Conservation (phyloP, 139 green algal species). For the Chlamydomonas applanata region DNA sequence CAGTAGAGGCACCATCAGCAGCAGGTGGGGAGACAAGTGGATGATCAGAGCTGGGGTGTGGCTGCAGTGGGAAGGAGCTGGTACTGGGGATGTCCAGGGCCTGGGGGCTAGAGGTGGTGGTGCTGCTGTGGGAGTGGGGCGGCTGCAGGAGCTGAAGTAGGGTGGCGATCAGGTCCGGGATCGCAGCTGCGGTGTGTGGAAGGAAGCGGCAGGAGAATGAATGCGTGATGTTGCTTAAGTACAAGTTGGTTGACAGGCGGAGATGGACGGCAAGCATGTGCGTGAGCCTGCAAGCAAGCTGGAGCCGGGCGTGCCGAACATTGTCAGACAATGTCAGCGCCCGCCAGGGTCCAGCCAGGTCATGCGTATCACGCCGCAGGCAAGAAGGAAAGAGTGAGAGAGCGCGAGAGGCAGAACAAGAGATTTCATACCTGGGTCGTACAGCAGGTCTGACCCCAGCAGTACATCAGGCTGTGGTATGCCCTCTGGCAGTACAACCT, state of each 20-base stretch:
- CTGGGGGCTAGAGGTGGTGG: too few species aligned
- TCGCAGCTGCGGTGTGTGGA: too few species aligned
- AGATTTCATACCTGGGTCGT: conserved; percentile 51
- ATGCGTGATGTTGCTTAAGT: too few species aligned
- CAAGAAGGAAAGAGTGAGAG: neutral
- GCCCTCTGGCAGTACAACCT: neutral
- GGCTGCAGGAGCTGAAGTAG: too few species aligned
- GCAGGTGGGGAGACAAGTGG: neutral
- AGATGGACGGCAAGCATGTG: neutral
- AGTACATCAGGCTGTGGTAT: conserved; percentile 31
- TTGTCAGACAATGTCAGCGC: too few species aligned
- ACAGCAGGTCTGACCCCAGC: conserved; percentile 67
- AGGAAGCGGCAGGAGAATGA: too few species aligned
- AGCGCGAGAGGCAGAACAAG: neutral
- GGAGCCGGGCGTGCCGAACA: neutral
- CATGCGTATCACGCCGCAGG: neutral
- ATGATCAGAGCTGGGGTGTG: neutral
- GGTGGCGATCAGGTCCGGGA: too few species aligned
- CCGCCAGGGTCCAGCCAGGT: too few species aligned
- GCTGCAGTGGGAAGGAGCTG: neutral
- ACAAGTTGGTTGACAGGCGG: too few species aligned
- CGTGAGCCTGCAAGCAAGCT: neutral
- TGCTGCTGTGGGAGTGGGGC: too few species aligned
- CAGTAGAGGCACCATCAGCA: too few species aligned
- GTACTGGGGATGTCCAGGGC: too few species aligned